phyloP scores from a whole-genome alignment of 805 yeast species.

The Myxozyma kluyveri region DNA sequence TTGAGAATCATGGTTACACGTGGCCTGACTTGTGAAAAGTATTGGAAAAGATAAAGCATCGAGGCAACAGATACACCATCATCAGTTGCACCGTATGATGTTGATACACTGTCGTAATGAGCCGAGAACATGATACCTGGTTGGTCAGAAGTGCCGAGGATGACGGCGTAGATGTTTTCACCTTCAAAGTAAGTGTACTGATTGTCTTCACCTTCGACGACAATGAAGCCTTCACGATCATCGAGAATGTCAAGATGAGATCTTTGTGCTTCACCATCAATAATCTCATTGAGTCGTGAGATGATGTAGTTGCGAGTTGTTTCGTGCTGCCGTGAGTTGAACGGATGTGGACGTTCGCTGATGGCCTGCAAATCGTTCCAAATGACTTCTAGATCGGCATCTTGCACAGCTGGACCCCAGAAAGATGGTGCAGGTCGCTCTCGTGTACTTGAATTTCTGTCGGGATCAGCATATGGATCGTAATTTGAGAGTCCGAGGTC shows the following conservation, averaged over 20 bases:
- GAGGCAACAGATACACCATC: slow-evolving; percentile 43
- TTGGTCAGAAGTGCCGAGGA: slow-evolving; percentile 61
- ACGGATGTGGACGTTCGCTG: slow-evolving; percentile 70
- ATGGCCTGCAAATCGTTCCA: slow-evolving; percentile 75
- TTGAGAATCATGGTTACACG: slow-evolving; percentile 72
- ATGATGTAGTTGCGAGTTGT: slow-evolving; percentile 64
- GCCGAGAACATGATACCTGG: slow-evolving; percentile 76
- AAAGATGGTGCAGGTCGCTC: background rate
- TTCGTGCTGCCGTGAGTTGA: slow-evolving; percentile 71
- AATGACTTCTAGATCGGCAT: slow-evolving; percentile 34
- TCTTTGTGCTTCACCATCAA: slow-evolving; percentile 18
- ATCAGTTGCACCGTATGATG: slow-evolving; percentile 83
- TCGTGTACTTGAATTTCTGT: background rate
- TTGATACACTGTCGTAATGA: slow-evolving; percentile 85
- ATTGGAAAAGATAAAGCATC: slow-evolving; percentile 22
- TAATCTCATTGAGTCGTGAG: slow-evolving; percentile 42
- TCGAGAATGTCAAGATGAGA: slow-evolving; percentile 40
- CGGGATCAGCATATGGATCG: background rate
- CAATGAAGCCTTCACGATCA: slow-evolving; percentile 38
- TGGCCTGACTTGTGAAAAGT: slow-evolving; percentile 43
- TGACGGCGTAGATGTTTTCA: slow-evolving; percentile 68
- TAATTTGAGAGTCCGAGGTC: background rate
- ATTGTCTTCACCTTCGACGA: slow-evolving; percentile 41
- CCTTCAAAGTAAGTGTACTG: slow-evolving; percentile 65
- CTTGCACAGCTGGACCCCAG: background rate